These are phyloP conservation scores for Aureobasidium lini DNA, from an alignment of 2,329 filamentous ascomycete genomes.

Conservation along the genomic window DNA sequence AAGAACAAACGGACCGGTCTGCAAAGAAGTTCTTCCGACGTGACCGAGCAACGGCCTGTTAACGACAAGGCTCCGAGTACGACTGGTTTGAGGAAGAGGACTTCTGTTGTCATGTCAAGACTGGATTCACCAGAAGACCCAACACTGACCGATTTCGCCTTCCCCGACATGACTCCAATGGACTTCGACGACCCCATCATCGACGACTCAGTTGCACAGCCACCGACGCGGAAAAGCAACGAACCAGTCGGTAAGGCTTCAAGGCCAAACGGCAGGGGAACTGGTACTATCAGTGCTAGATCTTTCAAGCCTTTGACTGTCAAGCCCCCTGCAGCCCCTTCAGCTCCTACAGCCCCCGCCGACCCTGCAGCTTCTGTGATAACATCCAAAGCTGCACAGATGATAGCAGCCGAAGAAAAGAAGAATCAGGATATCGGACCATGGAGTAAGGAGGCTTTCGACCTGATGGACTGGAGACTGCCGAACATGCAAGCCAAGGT, in stretches of 20 bases:
- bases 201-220: neutral
- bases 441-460: slow-evolving; percentile 62
- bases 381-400: slow-evolving; percentile 1
- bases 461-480: slow-evolving; percentile 57
- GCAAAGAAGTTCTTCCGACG: slow-evolving; percentile 7
- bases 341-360: no score
- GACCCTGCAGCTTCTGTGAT: slow-evolving; percentile 8
- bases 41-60: neutral
- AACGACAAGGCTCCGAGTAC: neutral
- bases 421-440: slow-evolving; percentile 44
- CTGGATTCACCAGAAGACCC: slow-evolving; percentile 10
- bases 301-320: slow-evolving; percentile 24
- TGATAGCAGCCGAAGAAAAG: slow-evolving; percentile 16
- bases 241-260: neutral
- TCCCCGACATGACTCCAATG: neutral
- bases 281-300: slow-evolving; percentile 19
- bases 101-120: neutral
- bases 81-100: slow-evolving; percentile 5
- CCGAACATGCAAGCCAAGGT: slow-evolving; percentile 26
- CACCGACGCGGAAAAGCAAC: neutral
- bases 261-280: neutral
- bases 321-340: neutral
- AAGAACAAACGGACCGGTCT: slow-evolving; percentile 17
- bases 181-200: neutral
- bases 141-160: neutral